Evolutionary conservation across 495 filamentous ascomycete species (phyloP).

Genomic region (Penicillium cosmopolitanum): DNA sequence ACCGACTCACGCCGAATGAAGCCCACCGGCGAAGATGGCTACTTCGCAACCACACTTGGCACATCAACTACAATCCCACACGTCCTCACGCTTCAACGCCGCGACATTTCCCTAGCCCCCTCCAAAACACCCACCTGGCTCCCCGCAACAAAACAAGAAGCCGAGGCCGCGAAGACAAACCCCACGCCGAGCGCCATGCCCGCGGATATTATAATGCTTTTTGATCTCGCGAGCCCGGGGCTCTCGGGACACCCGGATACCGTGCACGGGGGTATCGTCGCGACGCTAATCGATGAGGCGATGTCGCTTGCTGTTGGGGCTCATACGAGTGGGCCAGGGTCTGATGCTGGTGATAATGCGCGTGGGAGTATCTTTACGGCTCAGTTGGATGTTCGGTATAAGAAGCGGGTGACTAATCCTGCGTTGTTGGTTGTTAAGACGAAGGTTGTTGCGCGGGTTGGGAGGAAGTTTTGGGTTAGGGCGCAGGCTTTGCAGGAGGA

Average conservation of each 20-base stretch:
- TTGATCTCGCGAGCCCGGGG: slow-evolving; percentile 39
- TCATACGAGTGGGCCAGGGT: slow-evolving; percentile 26
- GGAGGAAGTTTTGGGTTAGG: slow-evolving; percentile 46
- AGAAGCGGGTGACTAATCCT: slow-evolving; percentile 36
- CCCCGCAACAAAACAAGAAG: slow-evolving; percentile 34
- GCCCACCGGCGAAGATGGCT: slow-evolving; percentile 45
- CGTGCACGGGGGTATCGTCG: slow-evolving; percentile 58
- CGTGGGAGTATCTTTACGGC: slow-evolving; percentile 41
- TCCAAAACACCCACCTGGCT: slow-evolving; percentile 36
- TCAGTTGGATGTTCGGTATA: slow-evolving; percentile 48
- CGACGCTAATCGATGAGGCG: slow-evolving; percentile 72
- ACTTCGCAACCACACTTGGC: slow-evolving; percentile 39
- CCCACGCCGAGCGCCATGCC: slow-evolving; percentile 29
- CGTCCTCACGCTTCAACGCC: slow-evolving; percentile 40
- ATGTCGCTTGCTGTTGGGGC: slow-evolving; percentile 44
- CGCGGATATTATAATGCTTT: slow-evolving; percentile 44
- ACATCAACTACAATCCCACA: slow-evolving; percentile 45
- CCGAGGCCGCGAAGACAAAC: slow-evolving; percentile 21
- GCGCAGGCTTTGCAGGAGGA: slow-evolving; percentile 46
- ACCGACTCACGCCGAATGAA: slow-evolving; percentile 44
- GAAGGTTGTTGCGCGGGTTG: slow-evolving; percentile 38
- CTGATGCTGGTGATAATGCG: slow-evolving; percentile 24
- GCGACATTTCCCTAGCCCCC: slow-evolving; percentile 27
- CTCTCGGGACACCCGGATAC: slow-evolving; percentile 44
- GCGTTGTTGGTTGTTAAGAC: slow-evolving; percentile 36